Evolutionary conservation across 768 basidiomycete species (phyloP).

Genomic region (Termitomyces titanicus): DNA sequence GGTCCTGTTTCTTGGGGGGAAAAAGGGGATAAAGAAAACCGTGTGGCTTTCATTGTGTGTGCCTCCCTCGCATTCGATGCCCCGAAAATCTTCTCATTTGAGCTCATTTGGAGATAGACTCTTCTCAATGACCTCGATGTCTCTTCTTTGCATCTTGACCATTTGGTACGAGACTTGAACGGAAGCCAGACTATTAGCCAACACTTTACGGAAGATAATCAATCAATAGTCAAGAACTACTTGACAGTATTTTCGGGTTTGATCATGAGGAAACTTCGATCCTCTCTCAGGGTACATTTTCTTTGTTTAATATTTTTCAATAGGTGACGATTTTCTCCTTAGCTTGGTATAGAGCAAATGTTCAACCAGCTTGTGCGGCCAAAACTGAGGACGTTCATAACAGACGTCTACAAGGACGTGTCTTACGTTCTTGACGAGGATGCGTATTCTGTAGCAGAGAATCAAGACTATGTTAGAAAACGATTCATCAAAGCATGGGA

Average conservation of each 20-base stretch:
- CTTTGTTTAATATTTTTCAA: not conserved
- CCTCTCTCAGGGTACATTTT: slow-evolving; percentile 62
- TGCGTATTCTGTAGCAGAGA: slow-evolving; percentile 75
- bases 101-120: slow-evolving; percentile 45
- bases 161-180: slow-evolving; percentile 65
- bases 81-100: slow-evolving; percentile 1
- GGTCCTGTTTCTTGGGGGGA: slow-evolving; percentile 56
- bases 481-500: slow-evolving; percentile 92
- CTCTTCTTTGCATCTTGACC: slow-evolving; percentile 86
- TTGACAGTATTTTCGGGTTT: slow-evolving; percentile 51
- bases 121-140: slow-evolving; percentile 93
- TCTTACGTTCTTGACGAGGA: slow-evolving; percentile 91
- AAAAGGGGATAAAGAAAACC: slow-evolving; percentile 76
- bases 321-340: not conserved
- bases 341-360: slow-evolving; percentile 88
- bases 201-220: slow-evolving; percentile 62
- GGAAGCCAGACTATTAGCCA: slow-evolving; percentile 55
- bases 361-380: slow-evolving; percentile 95
- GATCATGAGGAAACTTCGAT: slow-evolving; percentile 62
- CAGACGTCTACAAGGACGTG: slow-evolving; percentile 88
- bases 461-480: slow-evolving; percentile 83
- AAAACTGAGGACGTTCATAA: slow-evolving; percentile 74
- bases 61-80: not conserved
- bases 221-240: slow-evolving; percentile 41
- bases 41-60: slow-evolving; percentile 80